Evolutionary conservation across 129 eudicot genomes (phyloP).

Genomic region (Saposhnikovia divaricata): DNA sequence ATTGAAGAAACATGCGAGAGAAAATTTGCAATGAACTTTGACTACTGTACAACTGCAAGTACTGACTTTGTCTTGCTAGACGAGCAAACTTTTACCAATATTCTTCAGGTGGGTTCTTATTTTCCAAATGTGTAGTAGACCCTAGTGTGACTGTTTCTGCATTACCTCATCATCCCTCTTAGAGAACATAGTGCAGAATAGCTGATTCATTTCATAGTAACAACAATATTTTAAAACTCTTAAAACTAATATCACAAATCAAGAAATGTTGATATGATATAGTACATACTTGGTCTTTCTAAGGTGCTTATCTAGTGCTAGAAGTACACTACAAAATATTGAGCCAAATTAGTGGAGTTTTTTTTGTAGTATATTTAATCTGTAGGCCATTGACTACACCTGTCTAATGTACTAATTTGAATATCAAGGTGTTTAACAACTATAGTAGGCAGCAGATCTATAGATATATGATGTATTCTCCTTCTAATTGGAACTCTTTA

Average conservation of each 20-base stretch:
- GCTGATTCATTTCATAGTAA: background rate
- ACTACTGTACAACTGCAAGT: conserved; percentile 90
- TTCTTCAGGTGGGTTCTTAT: conserved; percentile 77
- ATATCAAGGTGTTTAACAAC: background rate
- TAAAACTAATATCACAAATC: background rate
- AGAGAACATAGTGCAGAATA: background rate
- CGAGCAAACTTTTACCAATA: conserved; percentile 64
- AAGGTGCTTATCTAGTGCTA: background rate
- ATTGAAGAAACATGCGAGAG: conserved; percentile 95
- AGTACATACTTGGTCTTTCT: background rate
- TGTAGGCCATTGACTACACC: background rate
- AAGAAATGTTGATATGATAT: background rate
- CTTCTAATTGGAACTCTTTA: conserved; percentile 8
- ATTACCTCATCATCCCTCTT: background rate
- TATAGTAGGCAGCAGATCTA: background rate
- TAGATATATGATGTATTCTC: background rate
- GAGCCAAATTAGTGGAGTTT: background rate
- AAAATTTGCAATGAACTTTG: conserved; percentile 84
- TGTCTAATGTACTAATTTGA: background rate
- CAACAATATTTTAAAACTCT: background rate
- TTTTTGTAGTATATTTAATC: background rate
- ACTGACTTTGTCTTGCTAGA: conserved; percentile 77
- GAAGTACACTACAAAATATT: background rate
- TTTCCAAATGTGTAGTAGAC: conserved; percentile 6
- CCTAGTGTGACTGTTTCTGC: background rate